These are phyloP conservation scores for Calonectria pteridis DNA, from an alignment of 2,329 filamentous ascomycete genomes.

Conservation along the genomic window DNA sequence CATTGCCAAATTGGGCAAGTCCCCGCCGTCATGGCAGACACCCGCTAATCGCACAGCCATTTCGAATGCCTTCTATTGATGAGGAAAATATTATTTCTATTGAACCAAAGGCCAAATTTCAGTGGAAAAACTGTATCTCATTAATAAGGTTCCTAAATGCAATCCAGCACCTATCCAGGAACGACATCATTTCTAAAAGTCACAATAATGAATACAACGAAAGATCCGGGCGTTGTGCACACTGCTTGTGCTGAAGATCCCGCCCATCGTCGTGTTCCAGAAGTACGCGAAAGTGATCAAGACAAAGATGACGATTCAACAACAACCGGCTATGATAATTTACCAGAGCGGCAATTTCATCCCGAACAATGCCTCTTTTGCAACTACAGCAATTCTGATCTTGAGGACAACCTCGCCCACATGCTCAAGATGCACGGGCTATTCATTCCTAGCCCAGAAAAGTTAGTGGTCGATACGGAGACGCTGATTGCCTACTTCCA, in stretches of 20 bases:
- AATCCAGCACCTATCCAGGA: background rate
- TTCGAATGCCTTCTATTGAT: background rate
- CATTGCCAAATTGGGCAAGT: background rate
- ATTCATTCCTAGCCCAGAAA: background rate
- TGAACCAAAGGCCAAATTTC: background rate
- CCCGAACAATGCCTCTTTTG: background rate
- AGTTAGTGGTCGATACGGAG: background rate
- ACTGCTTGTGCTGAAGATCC: background rate
- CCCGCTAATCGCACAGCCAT: too few species aligned
- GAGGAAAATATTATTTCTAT: background rate
- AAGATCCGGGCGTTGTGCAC: background rate
- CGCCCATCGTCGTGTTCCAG: too few species aligned
- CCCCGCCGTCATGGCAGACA: background rate
- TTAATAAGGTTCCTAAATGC: background rate
- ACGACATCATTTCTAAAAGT: background rate
- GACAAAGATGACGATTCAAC: background rate
- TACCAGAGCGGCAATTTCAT: background rate
- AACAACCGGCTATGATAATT: background rate
- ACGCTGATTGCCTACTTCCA: conserved; percentile 45
- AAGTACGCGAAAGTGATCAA: too few species aligned
- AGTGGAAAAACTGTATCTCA: background rate
- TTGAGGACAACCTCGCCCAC: background rate
- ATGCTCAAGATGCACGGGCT: background rate
- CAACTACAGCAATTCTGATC: background rate
- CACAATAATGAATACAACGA: background rate